Percentiles rank a stretch among this genome's conserved stretches.
These are phyloP conservation scores for Somion occarium DNA, from an alignment of 1,284 basidiomycete genomes.

Conservation along the genomic window DNA sequence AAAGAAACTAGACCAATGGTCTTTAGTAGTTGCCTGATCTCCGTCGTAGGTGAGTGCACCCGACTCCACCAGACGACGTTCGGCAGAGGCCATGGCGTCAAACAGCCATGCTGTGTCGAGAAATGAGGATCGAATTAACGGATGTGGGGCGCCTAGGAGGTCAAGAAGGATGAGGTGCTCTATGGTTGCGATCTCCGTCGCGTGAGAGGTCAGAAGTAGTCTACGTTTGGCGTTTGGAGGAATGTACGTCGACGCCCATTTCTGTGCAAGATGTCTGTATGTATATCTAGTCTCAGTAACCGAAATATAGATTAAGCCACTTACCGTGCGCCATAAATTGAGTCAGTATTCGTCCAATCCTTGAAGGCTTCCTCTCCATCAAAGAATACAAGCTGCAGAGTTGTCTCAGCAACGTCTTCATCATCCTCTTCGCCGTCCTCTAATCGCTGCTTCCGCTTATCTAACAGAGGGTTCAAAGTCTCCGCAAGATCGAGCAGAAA, in stretches of 20 bases:
- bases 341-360: conserved; percentile 87
- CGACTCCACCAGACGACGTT: conserved; percentile 57
- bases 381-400: conserved; percentile 94
- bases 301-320: conserved; percentile 14
- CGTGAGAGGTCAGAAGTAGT: conserved; percentile 41
- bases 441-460: conserved; percentile 53
- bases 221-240: conserved; percentile 57
- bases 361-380: conserved; percentile 98
- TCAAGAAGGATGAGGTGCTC: conserved; percentile 91
- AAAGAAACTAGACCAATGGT: conserved; percentile 62
- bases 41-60: conserved; percentile 48
- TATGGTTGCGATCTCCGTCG: conserved; percentile 72
- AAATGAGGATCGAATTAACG: conserved; percentile 76
- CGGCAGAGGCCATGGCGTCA: conserved; percentile 64
- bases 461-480: conserved; percentile 66
- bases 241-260: conserved; percentile 74
- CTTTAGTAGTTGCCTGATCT: conserved; percentile 36
- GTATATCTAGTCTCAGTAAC: neutral
- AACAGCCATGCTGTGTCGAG: conserved; percentile 91
- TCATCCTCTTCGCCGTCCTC: conserved; percentile 62
- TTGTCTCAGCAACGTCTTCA: conserved; percentile 75
- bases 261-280: conserved; percentile 77
- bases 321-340: conserved; percentile 90
- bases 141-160: conserved; percentile 73
- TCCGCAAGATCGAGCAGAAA: conserved; percentile 90